Percentiles rank a stretch among this genome's conserved stretches.
Conservation (phyloP, 257 asterid species). For the Prunella vulgaris region DNA sequence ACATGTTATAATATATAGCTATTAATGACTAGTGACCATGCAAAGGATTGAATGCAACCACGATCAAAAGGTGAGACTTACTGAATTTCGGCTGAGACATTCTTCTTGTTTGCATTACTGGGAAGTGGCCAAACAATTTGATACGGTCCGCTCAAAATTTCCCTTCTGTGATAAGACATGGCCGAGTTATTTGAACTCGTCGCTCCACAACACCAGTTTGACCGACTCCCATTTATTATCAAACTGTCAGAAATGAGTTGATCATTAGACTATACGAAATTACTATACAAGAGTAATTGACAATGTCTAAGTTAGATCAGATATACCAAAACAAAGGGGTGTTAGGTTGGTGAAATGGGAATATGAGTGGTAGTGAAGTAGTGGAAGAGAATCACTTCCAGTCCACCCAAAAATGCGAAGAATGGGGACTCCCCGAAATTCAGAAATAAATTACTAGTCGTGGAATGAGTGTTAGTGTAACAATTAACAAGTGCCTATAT, state of each 20-base stretch:
- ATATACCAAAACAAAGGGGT: neutral
- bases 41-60: no score
- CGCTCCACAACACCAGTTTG: constrained; percentile 29
- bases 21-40: no score
- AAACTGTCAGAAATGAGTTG: constrained; percentile 41
- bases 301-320: neutral
- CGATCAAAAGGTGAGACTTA: constrained; percentile 30
- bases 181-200: constrained; percentile 26
- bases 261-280: constrained; percentile 10
- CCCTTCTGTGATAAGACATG: constrained; percentile 52
- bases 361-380: neutral
- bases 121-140: constrained; percentile 75
- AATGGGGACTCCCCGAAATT: neutral
- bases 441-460: neutral
- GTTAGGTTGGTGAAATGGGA: neutral
- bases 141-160: constrained; percentile 63
- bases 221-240: constrained; percentile 55
- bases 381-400: neutral
- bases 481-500: no score
- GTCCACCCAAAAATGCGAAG: neutral
- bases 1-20: neutral
- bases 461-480: neutral
- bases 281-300: neutral
- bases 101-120: constrained; percentile 47
- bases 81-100: constrained; percentile 71